A percentile compares a stretch with the other conserved stretches of the same genome.
phyloP scores from a whole-genome alignment of 177 flowering plant genomes.

The Tripterygium wilfordii region DNA sequence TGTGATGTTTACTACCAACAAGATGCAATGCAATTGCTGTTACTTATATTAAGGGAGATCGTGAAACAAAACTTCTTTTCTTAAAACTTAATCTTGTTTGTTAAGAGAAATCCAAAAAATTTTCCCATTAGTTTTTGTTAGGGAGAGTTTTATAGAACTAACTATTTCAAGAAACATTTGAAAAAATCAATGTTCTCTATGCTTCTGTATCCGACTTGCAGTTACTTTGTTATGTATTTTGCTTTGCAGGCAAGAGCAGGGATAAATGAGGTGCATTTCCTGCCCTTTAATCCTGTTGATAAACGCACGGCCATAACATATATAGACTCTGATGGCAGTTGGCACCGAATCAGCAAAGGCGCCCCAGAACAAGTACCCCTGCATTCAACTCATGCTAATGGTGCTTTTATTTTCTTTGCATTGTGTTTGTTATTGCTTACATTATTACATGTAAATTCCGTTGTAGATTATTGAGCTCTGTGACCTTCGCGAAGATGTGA shows the following conservation, averaged over 20 bases:
- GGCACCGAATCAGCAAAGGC: slow-evolving; percentile 26
- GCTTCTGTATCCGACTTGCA: too few relatives aligned
- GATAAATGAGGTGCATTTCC: slow-evolving; percentile 16
- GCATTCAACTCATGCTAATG: too few relatives aligned
- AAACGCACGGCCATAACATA: slow-evolving; percentile 26
- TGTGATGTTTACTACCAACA: too few relatives aligned
- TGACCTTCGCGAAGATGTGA: slow-evolving; percentile 27
- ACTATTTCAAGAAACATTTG: too few relatives aligned
- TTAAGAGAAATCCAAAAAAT: too few relatives aligned
- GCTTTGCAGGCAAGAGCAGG: slow-evolving; percentile 5
- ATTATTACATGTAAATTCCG: neutral
- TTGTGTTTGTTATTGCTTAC: neutral
- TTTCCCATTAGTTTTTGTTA: too few relatives aligned
- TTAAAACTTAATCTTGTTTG: too few relatives aligned
- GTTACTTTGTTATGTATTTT: neutral
- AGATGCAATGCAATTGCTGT: too few relatives aligned
- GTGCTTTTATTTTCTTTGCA: neutral
- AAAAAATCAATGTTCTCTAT: too few relatives aligned
- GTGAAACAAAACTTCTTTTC: too few relatives aligned
- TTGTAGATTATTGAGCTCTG: slow-evolving; percentile 42
- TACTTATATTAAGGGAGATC: too few relatives aligned
- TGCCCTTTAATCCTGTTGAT: slow-evolving; percentile 26
- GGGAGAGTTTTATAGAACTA: too few relatives aligned
- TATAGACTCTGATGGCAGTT: slow-evolving; percentile 19
- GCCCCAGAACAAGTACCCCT: slow-evolving; percentile 23